Percentiles rank a stretch among this genome's conserved stretches.
Evolutionary conservation across 2,329 filamentous ascomycete species (phyloP).

Genomic region (Colletotrichum orchidophilum): DNA sequence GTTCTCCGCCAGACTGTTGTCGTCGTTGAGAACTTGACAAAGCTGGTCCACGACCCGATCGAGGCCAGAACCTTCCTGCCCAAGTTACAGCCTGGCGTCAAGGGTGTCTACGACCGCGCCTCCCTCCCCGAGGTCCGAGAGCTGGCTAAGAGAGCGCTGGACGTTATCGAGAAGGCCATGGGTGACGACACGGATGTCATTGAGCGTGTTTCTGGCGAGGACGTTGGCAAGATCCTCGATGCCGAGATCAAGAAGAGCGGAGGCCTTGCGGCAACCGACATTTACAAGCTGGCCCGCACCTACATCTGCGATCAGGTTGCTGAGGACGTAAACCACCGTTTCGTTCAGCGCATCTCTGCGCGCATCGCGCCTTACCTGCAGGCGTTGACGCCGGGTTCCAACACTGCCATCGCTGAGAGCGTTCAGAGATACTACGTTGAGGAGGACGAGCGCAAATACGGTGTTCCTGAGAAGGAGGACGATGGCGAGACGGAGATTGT

Average conservation of each 20-base stretch:
- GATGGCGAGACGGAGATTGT: conserved; percentile 96
- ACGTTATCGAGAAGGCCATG: conserved; percentile 95
- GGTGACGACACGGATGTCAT: conserved; percentile 72
- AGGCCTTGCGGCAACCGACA: conserved; percentile 69
- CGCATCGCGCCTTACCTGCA: conserved; percentile 81
- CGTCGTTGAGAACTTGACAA: conserved; percentile 97
- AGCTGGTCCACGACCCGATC: conserved; percentile 93
- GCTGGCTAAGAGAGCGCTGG: conserved; percentile 81
- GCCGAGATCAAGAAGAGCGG: conserved; percentile 77
- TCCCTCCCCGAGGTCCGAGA: conserved; percentile 95
- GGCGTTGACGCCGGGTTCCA: conserved; percentile 68
- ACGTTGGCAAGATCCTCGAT: conserved; percentile 80
- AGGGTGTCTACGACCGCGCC: conserved; percentile 85
- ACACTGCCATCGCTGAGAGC: conserved; percentile 72
- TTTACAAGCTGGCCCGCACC: conserved; percentile 73
- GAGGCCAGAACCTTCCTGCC: conserved; percentile 96
- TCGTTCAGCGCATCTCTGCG: conserved; percentile 75
- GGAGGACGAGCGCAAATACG: conserved; percentile 89
- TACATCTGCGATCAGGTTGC: conserved; percentile 88
- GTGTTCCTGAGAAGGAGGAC: conserved; percentile 85
- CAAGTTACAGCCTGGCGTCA: conserved; percentile 92
- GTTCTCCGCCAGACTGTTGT: conserved; percentile 95
- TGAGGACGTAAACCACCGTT: conserved; percentile 86
- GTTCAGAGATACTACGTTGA: conserved; percentile 82
- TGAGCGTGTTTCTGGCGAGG: conserved; percentile 74